Base-by-base conservation (phyloP, 1,139 yeast species). In the Dujonia santamariae region DNA sequence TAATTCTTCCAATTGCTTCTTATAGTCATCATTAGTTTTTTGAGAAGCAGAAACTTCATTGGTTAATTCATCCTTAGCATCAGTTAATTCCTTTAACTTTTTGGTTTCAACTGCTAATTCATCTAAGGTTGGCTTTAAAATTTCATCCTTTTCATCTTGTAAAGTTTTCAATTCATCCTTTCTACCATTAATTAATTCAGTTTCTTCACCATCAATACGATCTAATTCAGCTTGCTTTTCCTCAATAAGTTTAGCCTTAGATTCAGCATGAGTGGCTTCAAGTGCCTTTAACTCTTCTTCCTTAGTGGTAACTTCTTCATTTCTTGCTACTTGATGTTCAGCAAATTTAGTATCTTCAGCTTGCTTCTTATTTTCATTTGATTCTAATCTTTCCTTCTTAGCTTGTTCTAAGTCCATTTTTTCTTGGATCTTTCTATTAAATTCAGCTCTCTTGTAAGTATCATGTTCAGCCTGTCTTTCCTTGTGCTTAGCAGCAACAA, bases 391-490 rank as follows among this genome's bases (percentile, higher is more conserved):
- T 47, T 56, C 55, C 40, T 50, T 59, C 60, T 70, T 67, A 25
- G 67, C 74, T 21, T 48, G 45, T 44, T 63, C 72, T 21, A 58
- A 48, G 16, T 61, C 71, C 20, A 56, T 61, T 49, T 55, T 64
- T 44, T 63, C 71, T 38, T 69, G 58, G 44, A 68, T 66, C 56
- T 78, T 76, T 42, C 70, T 75, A 37, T 68, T 71, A 48, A 66
- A 60, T 48, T 73, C 73, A 26, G 58, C 67, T 38, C 68, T 64
- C 50, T 75, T 76, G 48, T 71, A 78, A 40, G 75, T 75, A 33
- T 52, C 53, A 44, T 69, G 73, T 34, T 50, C 45, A 30, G 47
- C 50, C 25, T 46, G 46, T 42, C 63, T 57, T 36, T 70, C 75
- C 22, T 50, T 47, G 31, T 63, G 62, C 46, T 59, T 59, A 30